Evolutionary conservation across 2,329 filamentous ascomycete genomes (phyloP), one percentile per base, ranked within the genome.

Genomic region (Cryoendolithus antarcticus): DNA sequence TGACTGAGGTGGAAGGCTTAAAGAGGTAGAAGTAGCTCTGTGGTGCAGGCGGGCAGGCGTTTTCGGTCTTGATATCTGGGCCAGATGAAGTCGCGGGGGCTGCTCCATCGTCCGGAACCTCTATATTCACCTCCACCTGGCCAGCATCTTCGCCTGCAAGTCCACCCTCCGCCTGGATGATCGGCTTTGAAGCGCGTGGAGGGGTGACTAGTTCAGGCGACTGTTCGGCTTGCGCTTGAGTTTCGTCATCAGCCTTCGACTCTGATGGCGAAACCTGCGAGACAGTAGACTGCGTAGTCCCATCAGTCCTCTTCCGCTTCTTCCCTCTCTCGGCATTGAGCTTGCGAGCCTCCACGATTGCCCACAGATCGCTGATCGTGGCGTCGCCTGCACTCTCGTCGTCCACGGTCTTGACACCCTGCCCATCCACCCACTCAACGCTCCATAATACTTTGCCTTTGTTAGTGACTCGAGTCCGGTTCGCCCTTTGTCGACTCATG

Each of bases 21-120:
- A 75, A 72, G 11, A 91, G 74, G 58, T 83, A 91, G 64, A 85
- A 85, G 40, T 71, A 63, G 24, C 2, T 6, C 7, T 6, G 24
- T 27, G 24, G 24, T 8, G 7, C 24, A 27, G 24, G 24, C 24
- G 24, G 3, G 7, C 24, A 6, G 4, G 24, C 7, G 24, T 6
- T 27, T 27, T 27, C 24, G 24, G 24, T 8, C 24, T 27, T 27
- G 24, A 27, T 8, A 3, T 6, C 24, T 27, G 24, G 24, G 24
- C 7, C 24, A 27, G 4, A 8, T 27, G 7, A 6, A 6, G 24
- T 8, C 7, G 24, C 7, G 6, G 24, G 24, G 3, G 24, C 7
- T 27, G 4, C 24, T 27, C 24, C 24, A 8, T 27, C 7, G 24
- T 27, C 24, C n/a, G n/a, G n/a, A n/a, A n/a, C n/a, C n/a, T n/a